Base-by-base conservation (phyloP, 805 yeast species). In the Ogataea ganodermae region DNA sequence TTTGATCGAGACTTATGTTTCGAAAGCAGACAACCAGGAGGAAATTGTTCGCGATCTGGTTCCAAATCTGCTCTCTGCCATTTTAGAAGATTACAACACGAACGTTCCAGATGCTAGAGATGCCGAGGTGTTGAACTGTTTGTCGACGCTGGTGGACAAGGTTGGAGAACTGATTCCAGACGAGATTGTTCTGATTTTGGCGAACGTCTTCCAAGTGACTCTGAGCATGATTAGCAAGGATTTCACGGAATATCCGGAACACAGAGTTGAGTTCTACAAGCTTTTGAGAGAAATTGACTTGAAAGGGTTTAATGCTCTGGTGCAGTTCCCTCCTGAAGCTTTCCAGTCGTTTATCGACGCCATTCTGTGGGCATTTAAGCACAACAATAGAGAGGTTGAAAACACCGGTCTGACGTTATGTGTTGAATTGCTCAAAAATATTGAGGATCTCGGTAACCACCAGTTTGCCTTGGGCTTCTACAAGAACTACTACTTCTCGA, bases 301-400 rank as follows among this genome's bases (percentile, higher is more conserved):
- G 57, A 85, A 86, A 62, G 84, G 94, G 14, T 94, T 94, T 76
- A 78, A 81, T 49, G 96, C 97, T 0, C 76, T 94, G 56, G 74
- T 89, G 50, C 87, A 89, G 66, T 78, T 94, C 54, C 95, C 97
- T 8, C 92, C 95, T 3, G 90, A 83, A 53, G 96, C 96, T 20
- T 92, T 94, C 78, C 90, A 87, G 63, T 79, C 89, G 49, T 85
- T 94, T 48, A 83, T 94, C 50, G 92, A 90, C 69, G 96, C 98
- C 2, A 91, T 96, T 38, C 75, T 94, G 61, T 94, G 99, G 99
- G 97, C 98, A 0, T 88, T 94, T 68, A 92, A 94, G 70, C 99
- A 94, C 68, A 94, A 91, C 62, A 91, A 94, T 69, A 83, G 98
- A 67, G 98, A 92, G 46, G 97, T 94, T 46, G 99, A 94, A 68